Conservation (phyloP, 208 protist genomes). For the Acanthamoeba culbertsoni region DNA sequence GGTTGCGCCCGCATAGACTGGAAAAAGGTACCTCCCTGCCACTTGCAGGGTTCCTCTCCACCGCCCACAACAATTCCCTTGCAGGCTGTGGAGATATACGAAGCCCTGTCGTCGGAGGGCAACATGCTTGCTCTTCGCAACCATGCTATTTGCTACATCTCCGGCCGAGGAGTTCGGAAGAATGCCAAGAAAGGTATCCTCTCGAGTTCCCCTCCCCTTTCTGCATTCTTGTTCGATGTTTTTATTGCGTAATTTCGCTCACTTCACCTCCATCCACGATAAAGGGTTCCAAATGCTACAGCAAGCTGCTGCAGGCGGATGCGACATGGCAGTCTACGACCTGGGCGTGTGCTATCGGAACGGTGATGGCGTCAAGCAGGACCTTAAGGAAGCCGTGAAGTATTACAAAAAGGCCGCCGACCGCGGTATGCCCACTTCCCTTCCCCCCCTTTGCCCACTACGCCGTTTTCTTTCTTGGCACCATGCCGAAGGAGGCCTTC, state of each 20-base stretch:
- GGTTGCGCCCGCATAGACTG: neutral
- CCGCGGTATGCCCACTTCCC: neutral
- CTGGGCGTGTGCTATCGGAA: conserved; percentile 3
- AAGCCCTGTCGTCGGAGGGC: neutral
- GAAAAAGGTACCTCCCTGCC: neutral
- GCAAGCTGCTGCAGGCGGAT: neutral
- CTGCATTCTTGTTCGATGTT: neutral
- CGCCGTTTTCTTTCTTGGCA: neutral
- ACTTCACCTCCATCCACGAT: neutral
- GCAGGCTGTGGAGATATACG: conserved; percentile 6
- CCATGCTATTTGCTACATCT: neutral
- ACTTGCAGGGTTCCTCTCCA: no score
- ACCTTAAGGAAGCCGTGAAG: conserved; percentile 17
- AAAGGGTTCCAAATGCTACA: neutral
- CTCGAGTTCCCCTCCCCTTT: neutral
- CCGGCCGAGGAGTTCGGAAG: neutral
- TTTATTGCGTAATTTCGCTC: neutral
- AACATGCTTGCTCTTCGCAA: conserved; percentile 1
- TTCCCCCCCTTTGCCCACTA: neutral
- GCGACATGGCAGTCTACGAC: conserved; percentile 32
- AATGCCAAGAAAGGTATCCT: neutral
- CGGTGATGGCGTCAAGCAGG: conserved; percentile 8
- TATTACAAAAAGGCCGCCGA: conserved; percentile 23
- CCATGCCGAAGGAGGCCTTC: no score
- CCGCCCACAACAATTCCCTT: neutral